Conservation (phyloP, 345 rosid genomes). For the Dovyalis caffra region DNA sequence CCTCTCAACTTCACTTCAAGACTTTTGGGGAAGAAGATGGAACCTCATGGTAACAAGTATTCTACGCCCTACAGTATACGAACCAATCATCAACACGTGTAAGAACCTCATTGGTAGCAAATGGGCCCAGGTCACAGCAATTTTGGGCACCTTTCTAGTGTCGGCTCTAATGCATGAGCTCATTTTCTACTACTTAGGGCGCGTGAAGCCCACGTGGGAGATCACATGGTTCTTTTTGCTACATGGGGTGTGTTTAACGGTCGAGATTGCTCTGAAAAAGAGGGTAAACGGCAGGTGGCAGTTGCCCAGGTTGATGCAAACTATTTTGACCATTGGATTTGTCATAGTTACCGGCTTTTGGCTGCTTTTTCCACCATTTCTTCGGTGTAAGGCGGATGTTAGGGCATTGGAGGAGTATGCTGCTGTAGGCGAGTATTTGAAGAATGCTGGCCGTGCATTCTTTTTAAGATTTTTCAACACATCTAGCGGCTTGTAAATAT, state of each 20-base stretch:
- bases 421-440: neutral
- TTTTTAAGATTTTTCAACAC: too few species aligned
- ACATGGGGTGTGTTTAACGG: constrained; percentile 12
- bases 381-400: constrained; percentile 12
- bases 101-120: neutral
- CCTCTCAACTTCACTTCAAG: constrained; percentile 29
- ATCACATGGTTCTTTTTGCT: constrained; percentile 16
- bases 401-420: constrained; percentile 6
- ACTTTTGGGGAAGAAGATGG: constrained; percentile 32
- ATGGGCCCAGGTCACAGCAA: constrained; percentile 12
- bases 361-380: constrained; percentile 47
- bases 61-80: constrained; percentile 20
- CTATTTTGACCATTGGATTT: constrained; percentile 40
- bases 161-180: constrained; percentile 28
- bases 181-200: constrained; percentile 19
- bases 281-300: constrained; percentile 11
- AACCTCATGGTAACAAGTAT: constrained; percentile 18
- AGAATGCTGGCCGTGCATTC: neutral
- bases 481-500: too few species aligned
- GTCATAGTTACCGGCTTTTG: constrained; percentile 37
- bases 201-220: constrained; percentile 16
- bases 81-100: neutral
- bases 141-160: constrained; percentile 11
- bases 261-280: constrained; percentile 36
- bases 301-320: constrained; percentile 24